Evolutionary conservation across 2,329 filamentous ascomycete species (phyloP).

Genomic region (Trichoderma brevicompactum): DNA sequence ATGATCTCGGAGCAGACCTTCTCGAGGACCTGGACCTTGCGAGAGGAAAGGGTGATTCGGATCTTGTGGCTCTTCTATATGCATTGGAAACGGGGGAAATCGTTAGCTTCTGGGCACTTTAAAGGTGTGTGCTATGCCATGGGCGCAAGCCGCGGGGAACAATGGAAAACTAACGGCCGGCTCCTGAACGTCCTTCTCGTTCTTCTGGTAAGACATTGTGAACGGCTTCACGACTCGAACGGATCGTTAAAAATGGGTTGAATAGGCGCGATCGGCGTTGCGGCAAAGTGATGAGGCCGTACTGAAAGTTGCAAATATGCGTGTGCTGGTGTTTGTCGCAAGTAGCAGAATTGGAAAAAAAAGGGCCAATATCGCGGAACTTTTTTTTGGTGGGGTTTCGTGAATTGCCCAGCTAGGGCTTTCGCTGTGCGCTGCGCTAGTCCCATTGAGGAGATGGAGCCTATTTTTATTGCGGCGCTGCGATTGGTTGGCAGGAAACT

Average conservation of each 20-base stretch:
- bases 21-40: slow-evolving; percentile 95
- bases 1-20: slow-evolving; percentile 98
- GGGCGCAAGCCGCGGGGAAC: not conserved
- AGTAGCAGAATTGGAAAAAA: slow-evolving; percentile 30
- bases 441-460: slow-evolving; percentile 6
- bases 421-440: slow-evolving; percentile 34
- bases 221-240: slow-evolving; percentile 80
- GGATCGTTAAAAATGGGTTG: slow-evolving; percentile 37
- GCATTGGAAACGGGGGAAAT: slow-evolving; percentile 44
- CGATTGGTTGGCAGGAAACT: slow-evolving; percentile 29
- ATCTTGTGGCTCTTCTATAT: slow-evolving; percentile 96
- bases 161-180: slow-evolving; percentile 66
- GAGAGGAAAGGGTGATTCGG: slow-evolving; percentile 94
- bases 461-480: not conserved
- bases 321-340: slow-evolving; percentile 32
- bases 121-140: not conserved
- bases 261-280: slow-evolving; percentile 50
- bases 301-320: slow-evolving; percentile 25
- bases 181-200: slow-evolving; percentile 91
- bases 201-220: slow-evolving; percentile 93
- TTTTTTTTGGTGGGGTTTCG: slow-evolving; percentile 32
- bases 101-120: slow-evolving; percentile 2
- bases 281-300: slow-evolving; percentile 79
- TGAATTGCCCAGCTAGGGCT: slow-evolving; percentile 28
- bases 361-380: slow-evolving; percentile 19